Conservation (phyloP, 352 stramenopile species). For the Peronospora destructor region DNA sequence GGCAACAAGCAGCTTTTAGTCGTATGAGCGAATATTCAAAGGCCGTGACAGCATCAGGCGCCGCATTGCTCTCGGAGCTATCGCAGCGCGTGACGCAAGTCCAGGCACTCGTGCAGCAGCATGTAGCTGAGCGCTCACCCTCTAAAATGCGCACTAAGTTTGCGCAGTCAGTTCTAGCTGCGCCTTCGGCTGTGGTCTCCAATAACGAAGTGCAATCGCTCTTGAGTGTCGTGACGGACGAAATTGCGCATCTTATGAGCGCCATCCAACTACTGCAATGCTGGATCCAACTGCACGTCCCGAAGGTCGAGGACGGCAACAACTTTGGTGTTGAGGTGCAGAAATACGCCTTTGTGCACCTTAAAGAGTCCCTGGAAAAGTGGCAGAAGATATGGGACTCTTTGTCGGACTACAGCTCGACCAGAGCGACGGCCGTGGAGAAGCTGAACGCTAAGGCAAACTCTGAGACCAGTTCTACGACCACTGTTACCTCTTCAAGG, state of each 20-base stretch:
- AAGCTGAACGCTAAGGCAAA: conserved; percentile 64
- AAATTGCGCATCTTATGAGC: conserved; percentile 43
- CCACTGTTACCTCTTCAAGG: conserved; percentile 45
- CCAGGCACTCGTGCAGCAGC: conserved; percentile 42
- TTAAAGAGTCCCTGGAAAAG: conserved; percentile 56
- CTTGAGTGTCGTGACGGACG: conserved; percentile 38
- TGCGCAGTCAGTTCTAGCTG: conserved; percentile 25
- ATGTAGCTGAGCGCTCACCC: conserved; percentile 37
- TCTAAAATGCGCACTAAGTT: conserved; percentile 36
- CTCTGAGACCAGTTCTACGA: conserved; percentile 53
- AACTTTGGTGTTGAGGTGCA: conserved; percentile 87
- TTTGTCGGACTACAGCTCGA: conserved; percentile 61
- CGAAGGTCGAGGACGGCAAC: conserved; percentile 76
- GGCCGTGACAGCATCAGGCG: conserved; percentile 30
- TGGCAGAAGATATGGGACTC: conserved; percentile 76
- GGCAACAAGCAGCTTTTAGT: background rate
- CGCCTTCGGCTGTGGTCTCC: conserved; percentile 27
- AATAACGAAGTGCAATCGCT: conserved; percentile 42
- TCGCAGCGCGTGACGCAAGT: conserved; percentile 37
- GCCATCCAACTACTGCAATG: conserved; percentile 49
- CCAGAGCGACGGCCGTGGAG: conserved; percentile 56
- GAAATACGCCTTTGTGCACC: conserved; percentile 58
- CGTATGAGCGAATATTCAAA: conserved; percentile 52
- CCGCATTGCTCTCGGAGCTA: conserved; percentile 42
- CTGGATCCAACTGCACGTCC: conserved; percentile 73